Base-by-base conservation (phyloP, 83 land plant species). In the Thuja plicata region DNA sequence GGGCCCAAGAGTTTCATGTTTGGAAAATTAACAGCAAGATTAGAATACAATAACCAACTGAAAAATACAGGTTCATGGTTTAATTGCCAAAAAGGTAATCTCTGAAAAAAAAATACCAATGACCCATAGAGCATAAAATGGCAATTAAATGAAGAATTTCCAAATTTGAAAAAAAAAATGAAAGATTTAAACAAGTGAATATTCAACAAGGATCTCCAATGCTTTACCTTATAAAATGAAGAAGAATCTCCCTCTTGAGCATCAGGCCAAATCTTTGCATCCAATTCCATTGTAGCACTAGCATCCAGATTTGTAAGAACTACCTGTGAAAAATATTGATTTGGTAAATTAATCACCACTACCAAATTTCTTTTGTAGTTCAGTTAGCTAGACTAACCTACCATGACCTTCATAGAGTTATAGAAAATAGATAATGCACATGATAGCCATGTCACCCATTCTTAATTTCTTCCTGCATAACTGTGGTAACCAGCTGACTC, bases 221-320 rank as follows among this genome's bases (percentile, higher is more conserved):
- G 55, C n/a, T 86, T 89, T 74, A 95, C 98, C 97, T 97, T 93
- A 87, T 97, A 97, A 30, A 91, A 89, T 9, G 96, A 87, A 86
- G 92, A 89, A 62, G 91, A 80, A 88, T 93, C 96, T 77, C 94
- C 95, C 15, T 92, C 88, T 81, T 91, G 93, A 86, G 96, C 99
- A 92, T 98, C 99, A 27, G 99, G 99, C 99, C 99, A 98, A 88
- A 77, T 93, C 90, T 94, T 97, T 21, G 99, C 99, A 86, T 96
- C 98, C 90, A 97, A 92, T 73, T 95, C 88, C 88, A 90, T 88
- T 12, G 90, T 79, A 34, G 89, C 50, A 87, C 89, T 91, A 86
- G 86, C 91, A 87, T 94, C 96, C 30, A 98, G 88, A 92, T 98
- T 98, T 41, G 94, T 96, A 55, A 98, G 94, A 46, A 98, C 97